Evolutionary conservation across 2,329 filamentous ascomycete genomes (phyloP).

Genomic region (Fusarium sp.): DNA sequence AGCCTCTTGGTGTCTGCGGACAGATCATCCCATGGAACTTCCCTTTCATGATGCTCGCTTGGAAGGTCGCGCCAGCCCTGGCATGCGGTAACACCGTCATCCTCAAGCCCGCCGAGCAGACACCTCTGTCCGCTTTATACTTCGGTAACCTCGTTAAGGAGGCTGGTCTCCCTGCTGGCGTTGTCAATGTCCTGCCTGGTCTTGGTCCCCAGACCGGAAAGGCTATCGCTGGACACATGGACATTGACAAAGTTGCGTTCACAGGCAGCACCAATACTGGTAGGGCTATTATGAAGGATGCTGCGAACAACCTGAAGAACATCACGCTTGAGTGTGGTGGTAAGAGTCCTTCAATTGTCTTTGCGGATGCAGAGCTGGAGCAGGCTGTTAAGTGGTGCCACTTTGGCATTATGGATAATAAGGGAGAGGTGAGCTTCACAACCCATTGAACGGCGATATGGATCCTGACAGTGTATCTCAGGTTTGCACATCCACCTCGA

Average conservation of each 20-base stretch:
- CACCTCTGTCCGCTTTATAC: conserved; percentile 66
- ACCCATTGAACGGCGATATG: fast-evolving
- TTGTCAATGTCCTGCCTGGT: conserved; percentile 77
- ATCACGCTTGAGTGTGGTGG: conserved; percentile 68
- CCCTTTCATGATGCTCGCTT: conserved; percentile 61
- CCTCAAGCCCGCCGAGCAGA: conserved; percentile 69
- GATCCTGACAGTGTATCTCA: conserved; percentile 44
- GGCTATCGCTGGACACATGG: conserved; percentile 69
- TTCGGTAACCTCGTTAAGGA: conserved; percentile 72
- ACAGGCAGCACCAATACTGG: conserved; percentile 75
- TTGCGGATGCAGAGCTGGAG: conserved; percentile 67
- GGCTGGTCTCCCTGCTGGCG: conserved; percentile 77
- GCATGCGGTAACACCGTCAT: conserved; percentile 69
- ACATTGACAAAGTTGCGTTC: conserved; percentile 76
- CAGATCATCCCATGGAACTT: conserved; percentile 68
- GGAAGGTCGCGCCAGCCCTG: conserved; percentile 74
- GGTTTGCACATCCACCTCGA: conserved; percentile 65
- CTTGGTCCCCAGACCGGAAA: conserved; percentile 70
- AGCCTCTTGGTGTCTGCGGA: conserved; percentile 75
- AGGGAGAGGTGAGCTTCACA: conserved; percentile 58
- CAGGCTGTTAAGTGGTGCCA: conserved; percentile 65
- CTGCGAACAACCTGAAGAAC: conserved; percentile 67
- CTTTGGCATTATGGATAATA: conserved; percentile 60
- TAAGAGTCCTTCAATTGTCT: conserved; percentile 66
- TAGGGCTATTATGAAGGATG: conserved; percentile 74